These are phyloP conservation scores for Populus hybrid DNA, from an alignment of 441 rosid genomes.

Conservation along the genomic window DNA sequence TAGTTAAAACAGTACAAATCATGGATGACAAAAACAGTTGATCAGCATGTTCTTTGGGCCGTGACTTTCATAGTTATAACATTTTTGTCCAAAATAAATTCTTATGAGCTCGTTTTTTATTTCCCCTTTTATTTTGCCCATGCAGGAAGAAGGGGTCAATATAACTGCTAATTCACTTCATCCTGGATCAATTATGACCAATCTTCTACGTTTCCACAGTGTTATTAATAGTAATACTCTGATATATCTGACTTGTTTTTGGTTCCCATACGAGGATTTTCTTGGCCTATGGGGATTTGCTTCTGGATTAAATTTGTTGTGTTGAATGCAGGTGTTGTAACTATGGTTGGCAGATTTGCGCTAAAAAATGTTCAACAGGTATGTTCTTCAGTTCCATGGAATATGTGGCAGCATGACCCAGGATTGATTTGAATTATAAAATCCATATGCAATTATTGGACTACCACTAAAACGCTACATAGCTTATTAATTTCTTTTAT, in stretches of 20 bases:
- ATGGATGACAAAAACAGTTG: neutral
- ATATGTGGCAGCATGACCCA: neutral
- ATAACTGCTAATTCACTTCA: slow-evolving; percentile 73
- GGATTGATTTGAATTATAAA: neutral
- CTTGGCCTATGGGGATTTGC: no score
- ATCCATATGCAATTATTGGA: neutral
- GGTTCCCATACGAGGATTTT: neutral
- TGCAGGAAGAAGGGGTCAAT: slow-evolving; percentile 57
- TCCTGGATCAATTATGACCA: slow-evolving; percentile 68
- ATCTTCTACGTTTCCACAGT: slow-evolving; percentile 50
- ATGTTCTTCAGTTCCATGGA: neutral
- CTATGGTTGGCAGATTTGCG: slow-evolving; percentile 6
- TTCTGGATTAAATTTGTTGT: neutral
- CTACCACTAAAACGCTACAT: neutral
- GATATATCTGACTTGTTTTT: slow-evolving; percentile 2
- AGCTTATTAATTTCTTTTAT: neutral
- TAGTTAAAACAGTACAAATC: neutral
- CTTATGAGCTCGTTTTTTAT: neutral
- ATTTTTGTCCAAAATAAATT: neutral
- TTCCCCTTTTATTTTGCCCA: neutral
- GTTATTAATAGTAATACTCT: slow-evolving; percentile 25
- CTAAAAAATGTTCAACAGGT: slow-evolving; percentile 28
- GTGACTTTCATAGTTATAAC: neutral
- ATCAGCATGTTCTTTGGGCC: neutral
- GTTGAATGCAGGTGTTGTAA: slow-evolving; percentile 9